Conservation (phyloP, 192 early-diverging fungal genomes). For the Mortierella alpina region DNA sequence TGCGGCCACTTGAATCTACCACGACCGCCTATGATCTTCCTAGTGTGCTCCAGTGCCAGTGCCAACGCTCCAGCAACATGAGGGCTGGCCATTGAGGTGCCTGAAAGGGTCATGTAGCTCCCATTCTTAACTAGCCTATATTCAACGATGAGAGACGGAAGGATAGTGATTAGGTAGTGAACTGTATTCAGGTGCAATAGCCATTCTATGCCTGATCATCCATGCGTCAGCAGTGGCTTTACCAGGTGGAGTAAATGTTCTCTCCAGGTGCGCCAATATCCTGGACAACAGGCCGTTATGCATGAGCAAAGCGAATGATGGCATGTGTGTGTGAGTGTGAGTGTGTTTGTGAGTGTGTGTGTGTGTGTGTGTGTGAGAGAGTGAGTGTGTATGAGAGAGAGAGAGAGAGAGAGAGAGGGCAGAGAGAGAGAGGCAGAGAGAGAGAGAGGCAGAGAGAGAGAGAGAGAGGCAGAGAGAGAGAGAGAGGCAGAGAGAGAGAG, state of each 20-base stretch:
- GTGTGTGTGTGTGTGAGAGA: no score
- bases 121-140: conserved; percentile 18
- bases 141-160: neutral
- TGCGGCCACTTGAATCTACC: neutral
- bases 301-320: neutral
- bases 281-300: neutral
- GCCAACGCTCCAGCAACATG: conserved; percentile 39
- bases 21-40: neutral
- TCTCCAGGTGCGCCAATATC: conserved; percentile 42
- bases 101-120: conserved; percentile 27
- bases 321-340: neutral
- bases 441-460: no score
- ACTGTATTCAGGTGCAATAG: neutral
- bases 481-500: no score
- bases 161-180: neutral
- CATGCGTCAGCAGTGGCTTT: neutral
- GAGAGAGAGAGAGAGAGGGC: no score
- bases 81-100: conserved; percentile 42
- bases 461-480: no score
- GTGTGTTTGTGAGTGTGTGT: no score
- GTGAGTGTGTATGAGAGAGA: no score
- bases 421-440: no score
- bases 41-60: conserved; percentile 14
- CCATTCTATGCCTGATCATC: no score
- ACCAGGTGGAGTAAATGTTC: conserved; percentile 43